Evolutionary conservation across 2,329 filamentous ascomycete species (phyloP).

Genomic region (Endocalyx cinctus): DNA sequence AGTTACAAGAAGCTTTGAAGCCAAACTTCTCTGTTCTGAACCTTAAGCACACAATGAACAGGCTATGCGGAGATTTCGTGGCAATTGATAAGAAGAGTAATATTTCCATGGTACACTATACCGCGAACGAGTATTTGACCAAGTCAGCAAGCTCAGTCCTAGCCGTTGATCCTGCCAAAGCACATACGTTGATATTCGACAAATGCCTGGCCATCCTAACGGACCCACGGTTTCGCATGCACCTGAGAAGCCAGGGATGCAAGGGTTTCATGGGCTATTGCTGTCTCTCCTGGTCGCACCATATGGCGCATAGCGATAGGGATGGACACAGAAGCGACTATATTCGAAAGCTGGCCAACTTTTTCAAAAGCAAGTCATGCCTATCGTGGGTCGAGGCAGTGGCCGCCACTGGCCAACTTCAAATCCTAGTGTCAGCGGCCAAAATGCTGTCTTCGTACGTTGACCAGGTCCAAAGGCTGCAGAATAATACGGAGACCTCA

Average conservation of each 20-base stretch:
- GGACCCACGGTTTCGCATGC: not conserved
- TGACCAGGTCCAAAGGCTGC: not conserved
- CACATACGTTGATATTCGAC: not conserved
- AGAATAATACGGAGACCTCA: not conserved
- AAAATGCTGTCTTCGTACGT: not conserved
- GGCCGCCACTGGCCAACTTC: not conserved
- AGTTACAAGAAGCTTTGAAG: conserved; percentile 1
- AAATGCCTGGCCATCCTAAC: not conserved
- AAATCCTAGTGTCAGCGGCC: not conserved
- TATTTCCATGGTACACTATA: conserved; percentile 1
- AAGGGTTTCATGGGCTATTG: not conserved
- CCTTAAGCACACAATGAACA: not conserved
- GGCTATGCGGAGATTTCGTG: conserved; percentile 1
- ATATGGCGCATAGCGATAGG: not conserved
- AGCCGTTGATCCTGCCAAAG: not conserved
- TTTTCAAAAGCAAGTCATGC: not conserved
- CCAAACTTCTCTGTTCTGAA: not conserved
- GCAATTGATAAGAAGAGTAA: conserved; percentile 1
- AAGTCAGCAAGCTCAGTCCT: not conserved
- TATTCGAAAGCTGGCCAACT: not conserved
- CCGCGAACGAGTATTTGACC: not conserved
- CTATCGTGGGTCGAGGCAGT: not conserved
- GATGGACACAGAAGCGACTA: not conserved
- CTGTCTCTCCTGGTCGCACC: not conserved
- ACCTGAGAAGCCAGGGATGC: not conserved